Conservation (phyloP, 192 early-diverging fungal species). For the Coemansia sp. region DNA sequence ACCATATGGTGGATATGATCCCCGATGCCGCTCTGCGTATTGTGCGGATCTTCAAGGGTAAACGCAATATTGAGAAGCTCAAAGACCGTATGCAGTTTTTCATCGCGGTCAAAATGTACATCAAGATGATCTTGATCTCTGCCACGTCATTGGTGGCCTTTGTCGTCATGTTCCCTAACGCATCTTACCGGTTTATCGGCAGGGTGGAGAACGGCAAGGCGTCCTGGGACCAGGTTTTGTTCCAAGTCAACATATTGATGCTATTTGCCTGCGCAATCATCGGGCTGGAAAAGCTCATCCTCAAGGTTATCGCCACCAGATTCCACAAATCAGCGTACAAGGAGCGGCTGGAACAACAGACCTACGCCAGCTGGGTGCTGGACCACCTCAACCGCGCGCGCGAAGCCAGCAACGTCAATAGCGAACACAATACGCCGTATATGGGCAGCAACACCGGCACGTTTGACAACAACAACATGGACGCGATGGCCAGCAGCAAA, state of each 20-base stretch:
- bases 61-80: slow-evolving; percentile 51
- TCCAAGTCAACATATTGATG: slow-evolving; percentile 57
- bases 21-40: slow-evolving; percentile 58
- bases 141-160: slow-evolving; percentile 56
- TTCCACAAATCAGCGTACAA: slow-evolving; percentile 67
- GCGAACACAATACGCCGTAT: slow-evolving; percentile 22
- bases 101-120: slow-evolving; percentile 56
- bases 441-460: slow-evolving; percentile 22
- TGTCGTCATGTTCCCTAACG: slow-evolving; percentile 56
- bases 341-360: slow-evolving; percentile 61
- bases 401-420: slow-evolving; percentile 10
- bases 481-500: slow-evolving; percentile 33
- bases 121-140: slow-evolving; percentile 59
- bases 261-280: slow-evolving; percentile 56
- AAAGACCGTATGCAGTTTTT: slow-evolving; percentile 60
- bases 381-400: slow-evolving; percentile 60
- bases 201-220: slow-evolving; percentile 34
- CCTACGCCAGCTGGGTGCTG: slow-evolving; percentile 61
- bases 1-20: slow-evolving; percentile 59
- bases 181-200: slow-evolving; percentile 51
- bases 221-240: slow-evolving; percentile 56
- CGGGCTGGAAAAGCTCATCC: slow-evolving; percentile 61
- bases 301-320: slow-evolving; percentile 64
- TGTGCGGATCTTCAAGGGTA: slow-evolving; percentile 46
- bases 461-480: slow-evolving; percentile 13